These are phyloP conservation scores for Apiotrichum gamsii DNA, from an alignment of 1,284 basidiomycete species.

Conservation along the genomic window DNA sequence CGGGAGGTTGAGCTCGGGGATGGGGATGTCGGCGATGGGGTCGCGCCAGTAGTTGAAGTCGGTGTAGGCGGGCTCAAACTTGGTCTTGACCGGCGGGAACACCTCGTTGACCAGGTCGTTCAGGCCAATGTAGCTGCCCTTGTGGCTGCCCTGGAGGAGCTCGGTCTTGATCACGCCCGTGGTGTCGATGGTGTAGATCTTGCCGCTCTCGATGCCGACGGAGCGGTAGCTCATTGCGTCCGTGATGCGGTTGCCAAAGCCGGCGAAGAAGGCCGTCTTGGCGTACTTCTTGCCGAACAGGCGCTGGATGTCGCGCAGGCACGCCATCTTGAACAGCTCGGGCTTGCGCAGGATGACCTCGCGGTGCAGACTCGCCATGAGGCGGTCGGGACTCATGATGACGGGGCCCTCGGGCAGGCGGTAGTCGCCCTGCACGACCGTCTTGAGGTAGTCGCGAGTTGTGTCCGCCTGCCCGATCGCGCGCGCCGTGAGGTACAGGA, in stretches of 20 bases:
- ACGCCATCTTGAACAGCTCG: constrained; percentile 99
- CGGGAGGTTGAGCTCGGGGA: constrained; percentile 77
- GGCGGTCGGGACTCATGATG: constrained; percentile 95
- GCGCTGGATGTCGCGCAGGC: constrained; percentile 88
- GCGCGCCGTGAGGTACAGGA: constrained; percentile 95
- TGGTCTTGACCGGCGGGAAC: constrained; percentile 91
- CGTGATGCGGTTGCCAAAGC: constrained; percentile 97
- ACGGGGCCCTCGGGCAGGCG: constrained; percentile 96
- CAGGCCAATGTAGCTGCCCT: constrained; percentile 62
- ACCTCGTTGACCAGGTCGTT: constrained; percentile 98
- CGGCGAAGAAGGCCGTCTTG: constrained; percentile 79
- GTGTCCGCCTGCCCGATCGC: constrained; percentile 98
- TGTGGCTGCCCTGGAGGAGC: constrained; percentile 89
- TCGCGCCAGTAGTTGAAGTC: constrained; percentile 97
- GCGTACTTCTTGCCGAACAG: constrained; percentile 66
- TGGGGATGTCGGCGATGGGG: constrained; percentile 66
- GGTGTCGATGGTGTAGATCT: constrained; percentile 97
- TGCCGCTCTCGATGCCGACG: constrained; percentile 87
- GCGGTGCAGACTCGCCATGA: constrained; percentile 91
- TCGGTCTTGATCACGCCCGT: constrained; percentile 97
- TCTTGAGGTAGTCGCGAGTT: constrained; percentile 89
- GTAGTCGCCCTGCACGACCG: constrained; percentile 92
- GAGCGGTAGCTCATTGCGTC: constrained; percentile 95
- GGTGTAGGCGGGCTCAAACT: constrained; percentile 82
- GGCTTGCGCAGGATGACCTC: constrained; percentile 99